Conservation (phyloP, 2,329 filamentous ascomycete species). For the Neocucurbitaria cava region DNA sequence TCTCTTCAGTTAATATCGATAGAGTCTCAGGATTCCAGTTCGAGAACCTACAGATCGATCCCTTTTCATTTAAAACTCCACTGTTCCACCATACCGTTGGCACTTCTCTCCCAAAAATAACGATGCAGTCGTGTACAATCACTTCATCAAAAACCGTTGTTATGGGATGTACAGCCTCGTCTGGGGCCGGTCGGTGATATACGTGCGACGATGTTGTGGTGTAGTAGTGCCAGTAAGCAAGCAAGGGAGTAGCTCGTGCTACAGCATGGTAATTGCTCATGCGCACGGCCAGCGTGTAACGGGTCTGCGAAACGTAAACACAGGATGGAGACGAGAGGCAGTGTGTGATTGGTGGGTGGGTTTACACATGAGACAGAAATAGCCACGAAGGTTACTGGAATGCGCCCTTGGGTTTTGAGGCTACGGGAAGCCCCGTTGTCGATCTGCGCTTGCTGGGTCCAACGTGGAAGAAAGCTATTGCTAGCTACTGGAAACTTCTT, state of each 20-base stretch:
- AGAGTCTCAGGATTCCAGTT: neutral
- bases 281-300: neutral
- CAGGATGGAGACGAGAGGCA: neutral
- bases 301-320: neutral
- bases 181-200: neutral
- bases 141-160: neutral
- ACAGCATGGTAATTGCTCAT: neutral
- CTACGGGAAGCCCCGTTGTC: neutral
- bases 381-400: neutral
- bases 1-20: neutral
- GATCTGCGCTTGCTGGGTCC: too few relatives aligned
- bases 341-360: neutral
- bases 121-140: neutral
- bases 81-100: neutral
- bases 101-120: neutral
- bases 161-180: neutral
- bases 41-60: neutral
- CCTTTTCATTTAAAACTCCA: neutral
- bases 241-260: neutral
- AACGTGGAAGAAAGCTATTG: too few relatives aligned
- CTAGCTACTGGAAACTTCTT: neutral
- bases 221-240: neutral
- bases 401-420: neutral
- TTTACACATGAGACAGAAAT: neutral
- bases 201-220: neutral